Conservation (phyloP, 352 stramenopile species). For the Pythium sukuiense region DNA sequence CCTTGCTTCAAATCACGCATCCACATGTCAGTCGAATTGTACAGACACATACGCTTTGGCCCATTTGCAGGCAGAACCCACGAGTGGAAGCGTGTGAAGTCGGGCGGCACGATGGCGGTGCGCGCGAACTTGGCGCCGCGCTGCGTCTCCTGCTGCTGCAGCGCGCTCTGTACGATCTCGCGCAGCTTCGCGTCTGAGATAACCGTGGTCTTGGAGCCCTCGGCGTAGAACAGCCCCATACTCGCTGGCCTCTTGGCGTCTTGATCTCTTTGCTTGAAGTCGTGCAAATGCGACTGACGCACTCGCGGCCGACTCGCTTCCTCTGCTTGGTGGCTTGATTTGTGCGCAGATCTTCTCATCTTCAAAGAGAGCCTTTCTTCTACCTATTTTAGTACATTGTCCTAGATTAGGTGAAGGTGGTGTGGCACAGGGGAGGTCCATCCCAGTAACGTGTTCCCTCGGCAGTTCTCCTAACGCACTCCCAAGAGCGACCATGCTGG, state of each 20-base stretch:
- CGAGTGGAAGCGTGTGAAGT: conserved; percentile 96
- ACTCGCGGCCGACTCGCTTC: neutral
- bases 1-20: conserved; percentile 48
- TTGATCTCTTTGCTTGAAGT: neutral
- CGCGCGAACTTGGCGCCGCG: conserved; percentile 55
- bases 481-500: conserved; percentile 23
- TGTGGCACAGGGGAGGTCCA: conserved; percentile 9
- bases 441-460: neutral
- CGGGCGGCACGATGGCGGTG: conserved; percentile 93
- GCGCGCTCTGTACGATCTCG: conserved; percentile 56
- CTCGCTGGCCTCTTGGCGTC: neutral
- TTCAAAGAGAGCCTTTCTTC: neutral
- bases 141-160: conserved; percentile 63
- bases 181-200: conserved; percentile 65
- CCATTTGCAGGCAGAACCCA: conserved; percentile 32
- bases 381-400: neutral
- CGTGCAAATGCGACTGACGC: neutral
- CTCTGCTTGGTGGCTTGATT: neutral
- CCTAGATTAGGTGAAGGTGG: conserved; percentile 15
- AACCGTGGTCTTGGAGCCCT: conserved; percentile 62
- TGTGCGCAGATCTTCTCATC: neutral
- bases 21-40: neutral
- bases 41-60: too few relatives aligned
- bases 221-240: conserved; percentile 77
- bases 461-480: neutral